Base-by-base conservation (phyloP, 306 rosid genomes). In the Citrullus mucosospermus region DNA sequence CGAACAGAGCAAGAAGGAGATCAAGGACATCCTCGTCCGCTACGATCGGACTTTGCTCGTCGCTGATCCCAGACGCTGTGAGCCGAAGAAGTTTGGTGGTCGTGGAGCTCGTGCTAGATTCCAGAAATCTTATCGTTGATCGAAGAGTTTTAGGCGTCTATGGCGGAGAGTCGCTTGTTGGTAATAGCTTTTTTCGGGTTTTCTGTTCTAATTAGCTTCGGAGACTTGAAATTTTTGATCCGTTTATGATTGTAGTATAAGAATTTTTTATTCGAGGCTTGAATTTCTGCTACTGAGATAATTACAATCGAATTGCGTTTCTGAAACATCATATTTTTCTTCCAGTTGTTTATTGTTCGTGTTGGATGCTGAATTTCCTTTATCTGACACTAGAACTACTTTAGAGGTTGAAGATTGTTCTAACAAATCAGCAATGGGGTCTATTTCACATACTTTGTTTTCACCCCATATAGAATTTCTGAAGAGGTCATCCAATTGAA, bases 51-150 rank as follows among this genome's bases (percentile, higher is more conserved):
- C 93, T 4, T 46, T 90, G 78, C 90, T 90, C 1, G 91, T 90
- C 0, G 93, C 90, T 22, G 90, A 90, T 72, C 93, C 91, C 0
- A 83, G 93, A 69, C 88, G 90, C 57, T 90, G 93, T 32, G 91
- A 88, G 88, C 93, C 93, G 8, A 90, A 90, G 90, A 90, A 90
- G 83, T 90, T 90, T 32, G 93, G 91, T 43, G 91, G 93, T 69
- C 93, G 90, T 34, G 91, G 91, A 41, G 93, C 91, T 34, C 87
- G 88, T 6, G 87, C 91, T 12, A 86, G 89, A 85, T 90, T 90
- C 84, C 90, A 90, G 86, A 90, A 90, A 51, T 90, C 93, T 1
- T 88, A 90, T 85, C 90, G 90, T 86, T 90, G 85, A 83, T 78
- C 74, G 59, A 66, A 0, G 22, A 36, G 34, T 20, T 54, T 12